These are phyloP conservation scores for Cyberlindnera suaveolens DNA, from an alignment of 805 yeast species.

Conservation along the genomic window DNA sequence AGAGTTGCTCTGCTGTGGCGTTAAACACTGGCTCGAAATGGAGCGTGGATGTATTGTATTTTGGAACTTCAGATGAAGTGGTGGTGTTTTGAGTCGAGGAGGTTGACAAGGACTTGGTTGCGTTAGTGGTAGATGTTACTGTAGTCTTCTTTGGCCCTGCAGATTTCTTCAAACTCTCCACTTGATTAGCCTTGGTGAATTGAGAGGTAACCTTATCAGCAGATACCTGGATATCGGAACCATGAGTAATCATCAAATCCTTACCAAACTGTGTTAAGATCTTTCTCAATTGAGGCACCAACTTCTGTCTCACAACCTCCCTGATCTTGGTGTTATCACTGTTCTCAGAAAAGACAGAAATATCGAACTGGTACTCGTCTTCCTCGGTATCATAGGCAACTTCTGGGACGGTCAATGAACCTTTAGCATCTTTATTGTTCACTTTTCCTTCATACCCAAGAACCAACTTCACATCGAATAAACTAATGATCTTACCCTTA, in stretches of 20 bases:
- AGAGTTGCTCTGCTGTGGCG: conserved; percentile 83
- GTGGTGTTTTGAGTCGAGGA: conserved; percentile 14
- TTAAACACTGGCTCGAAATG: conserved; percentile 75
- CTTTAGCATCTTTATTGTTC: conserved; percentile 43
- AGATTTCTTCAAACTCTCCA: conserved; percentile 6
- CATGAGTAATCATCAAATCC: conserved; percentile 70
- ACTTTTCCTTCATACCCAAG: conserved; percentile 49
- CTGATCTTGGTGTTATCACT: conserved; percentile 52
- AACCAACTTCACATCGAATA: conserved; percentile 74
- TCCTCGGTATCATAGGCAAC: conserved; percentile 86
- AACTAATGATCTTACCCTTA: conserved; percentile 90
- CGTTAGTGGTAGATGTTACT: conserved; percentile 1
- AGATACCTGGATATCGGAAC: conserved; percentile 82
- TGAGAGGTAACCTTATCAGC: conserved; percentile 55
- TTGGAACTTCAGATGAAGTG: conserved; percentile 34
- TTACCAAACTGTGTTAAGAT: conserved; percentile 61
- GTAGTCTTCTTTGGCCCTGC: neutral
- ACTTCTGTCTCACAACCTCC: conserved; percentile 36
- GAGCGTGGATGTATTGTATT: conserved; percentile 75
- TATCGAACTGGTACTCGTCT: conserved; percentile 81
- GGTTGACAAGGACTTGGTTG: conserved; percentile 7
- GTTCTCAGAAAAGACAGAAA: conserved; percentile 51
- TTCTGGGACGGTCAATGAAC: conserved; percentile 83
- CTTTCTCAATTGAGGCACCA: conserved; percentile 67
- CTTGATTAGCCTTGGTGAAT: conserved; percentile 47